phyloP scores from a whole-genome alignment of 2,329 filamentous ascomycete species.

The Tolypocladium ophioglossoides region DNA sequence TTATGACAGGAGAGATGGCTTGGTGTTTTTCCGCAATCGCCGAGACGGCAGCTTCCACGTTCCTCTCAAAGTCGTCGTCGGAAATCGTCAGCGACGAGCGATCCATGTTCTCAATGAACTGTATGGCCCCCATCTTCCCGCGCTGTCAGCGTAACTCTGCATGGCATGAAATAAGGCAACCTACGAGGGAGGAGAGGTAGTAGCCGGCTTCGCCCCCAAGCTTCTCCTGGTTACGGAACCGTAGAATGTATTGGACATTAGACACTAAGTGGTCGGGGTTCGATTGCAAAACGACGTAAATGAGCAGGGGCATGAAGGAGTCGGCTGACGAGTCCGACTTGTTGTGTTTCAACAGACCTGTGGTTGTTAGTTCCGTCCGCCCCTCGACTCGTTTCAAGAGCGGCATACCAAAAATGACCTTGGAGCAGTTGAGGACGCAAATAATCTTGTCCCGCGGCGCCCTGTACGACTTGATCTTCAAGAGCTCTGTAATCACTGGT shows the following conservation, averaged over 20 bases:
- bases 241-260: conserved; percentile 94
- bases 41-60: conserved; percentile 93
- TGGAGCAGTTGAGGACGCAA: conserved; percentile 96
- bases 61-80: conserved; percentile 89
- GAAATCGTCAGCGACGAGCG: conserved; percentile 86
- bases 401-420: conserved; percentile 83
- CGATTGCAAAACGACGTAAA: conserved; percentile 89
- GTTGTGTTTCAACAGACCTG: conserved; percentile 78
- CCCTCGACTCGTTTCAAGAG: neutral
- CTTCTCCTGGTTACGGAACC: conserved; percentile 96
- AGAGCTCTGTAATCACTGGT: conserved; percentile 53
- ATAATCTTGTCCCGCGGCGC: conserved; percentile 98
- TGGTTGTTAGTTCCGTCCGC: neutral
- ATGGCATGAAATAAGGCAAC: neutral
- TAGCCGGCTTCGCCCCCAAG: conserved; percentile 96
- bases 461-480: conserved; percentile 94
- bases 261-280: conserved; percentile 94
- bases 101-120: conserved; percentile 95
- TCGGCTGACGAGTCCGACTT: conserved; percentile 93
- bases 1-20: conserved; percentile 32
- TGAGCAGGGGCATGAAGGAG: conserved; percentile 88
- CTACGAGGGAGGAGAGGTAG: conserved; percentile 83
- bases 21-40: conserved; percentile 88
- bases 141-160: neutral
- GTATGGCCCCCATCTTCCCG: conserved; percentile 73